Percentiles rank a stretch among this genome's conserved stretches.
Evolutionary conservation across 257 asterid genomes (phyloP).

Genomic region (Primulina tabacum): DNA sequence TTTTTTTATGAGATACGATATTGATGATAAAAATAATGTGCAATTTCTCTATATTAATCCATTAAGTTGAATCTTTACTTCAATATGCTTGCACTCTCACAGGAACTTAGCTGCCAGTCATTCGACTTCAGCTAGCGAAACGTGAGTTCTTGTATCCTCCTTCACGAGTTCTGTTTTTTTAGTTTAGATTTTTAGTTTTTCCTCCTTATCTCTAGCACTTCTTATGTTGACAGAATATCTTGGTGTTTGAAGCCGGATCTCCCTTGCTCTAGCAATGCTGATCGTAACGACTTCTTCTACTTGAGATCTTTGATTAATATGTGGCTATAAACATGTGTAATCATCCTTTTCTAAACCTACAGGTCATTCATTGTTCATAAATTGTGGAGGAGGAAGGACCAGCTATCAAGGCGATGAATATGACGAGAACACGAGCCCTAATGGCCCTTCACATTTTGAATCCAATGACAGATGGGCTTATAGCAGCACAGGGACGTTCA

Average conservation of each 20-base stretch:
- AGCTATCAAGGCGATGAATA: conserved; percentile 49
- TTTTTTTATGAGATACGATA: background rate
- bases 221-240: conserved; percentile 29
- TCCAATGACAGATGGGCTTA: conserved; percentile 62
- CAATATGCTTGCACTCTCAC: conserved; percentile 24
- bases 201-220: conserved; percentile 6
- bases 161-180: background rate
- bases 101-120: conserved; percentile 80
- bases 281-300: conserved; percentile 36
- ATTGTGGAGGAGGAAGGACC: conserved; percentile 68
- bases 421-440: conserved; percentile 44
- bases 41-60: background rate
- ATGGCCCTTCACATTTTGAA: conserved; percentile 54
- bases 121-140: conserved; percentile 42
- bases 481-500: conserved; percentile 68
- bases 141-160: conserved; percentile 49
- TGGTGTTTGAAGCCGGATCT: conserved; percentile 80
- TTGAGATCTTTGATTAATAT: background rate
- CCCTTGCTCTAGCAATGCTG: conserved; percentile 48
- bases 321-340: conserved; percentile 8
- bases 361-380: conserved; percentile 67
- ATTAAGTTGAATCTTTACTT: conserved; percentile 19
- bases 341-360: conserved; percentile 24
- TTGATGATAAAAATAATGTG: background rate
- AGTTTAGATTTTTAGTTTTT: background rate